Percentiles rank a stretch among this genome's conserved stretches.
These are phyloP conservation scores for Botrytis porri DNA, from an alignment of 2,329 filamentous ascomycete genomes.

Conservation along the genomic window DNA sequence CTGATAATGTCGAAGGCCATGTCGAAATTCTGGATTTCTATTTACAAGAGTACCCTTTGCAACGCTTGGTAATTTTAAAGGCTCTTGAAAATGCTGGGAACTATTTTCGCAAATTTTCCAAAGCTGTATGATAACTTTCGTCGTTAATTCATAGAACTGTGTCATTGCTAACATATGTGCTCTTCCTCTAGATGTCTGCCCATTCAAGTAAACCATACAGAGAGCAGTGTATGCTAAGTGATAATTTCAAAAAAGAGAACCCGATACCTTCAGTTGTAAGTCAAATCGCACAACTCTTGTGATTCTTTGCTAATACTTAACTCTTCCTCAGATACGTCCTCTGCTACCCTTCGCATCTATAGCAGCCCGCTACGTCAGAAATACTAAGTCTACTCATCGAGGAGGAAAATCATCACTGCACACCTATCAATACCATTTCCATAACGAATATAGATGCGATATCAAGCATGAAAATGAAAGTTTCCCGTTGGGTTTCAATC, in stretches of 20 bases:
- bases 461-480: conserved; percentile 1
- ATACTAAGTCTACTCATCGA: no score
- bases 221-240: background rate
- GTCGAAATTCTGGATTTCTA: background rate
- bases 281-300: background rate
- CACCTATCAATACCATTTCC: background rate
- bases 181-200: background rate
- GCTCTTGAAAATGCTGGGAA: background rate
- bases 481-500: background rate
- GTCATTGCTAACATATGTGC: background rate
- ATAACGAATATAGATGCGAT: background rate
- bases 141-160: background rate
- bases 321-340: background rate
- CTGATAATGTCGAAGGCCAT: background rate
- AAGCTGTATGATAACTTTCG: background rate
- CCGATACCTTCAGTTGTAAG: background rate
- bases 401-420: background rate
- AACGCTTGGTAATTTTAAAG: background rate
- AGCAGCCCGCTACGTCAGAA: background rate
- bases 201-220: background rate
- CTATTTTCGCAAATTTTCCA: background rate
- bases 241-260: background rate
- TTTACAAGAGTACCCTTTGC: background rate
- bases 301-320: background rate
- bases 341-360: background rate